phyloP scores from a whole-genome alignment of 306 rosid species.

The Pterocarpus santalinus region DNA sequence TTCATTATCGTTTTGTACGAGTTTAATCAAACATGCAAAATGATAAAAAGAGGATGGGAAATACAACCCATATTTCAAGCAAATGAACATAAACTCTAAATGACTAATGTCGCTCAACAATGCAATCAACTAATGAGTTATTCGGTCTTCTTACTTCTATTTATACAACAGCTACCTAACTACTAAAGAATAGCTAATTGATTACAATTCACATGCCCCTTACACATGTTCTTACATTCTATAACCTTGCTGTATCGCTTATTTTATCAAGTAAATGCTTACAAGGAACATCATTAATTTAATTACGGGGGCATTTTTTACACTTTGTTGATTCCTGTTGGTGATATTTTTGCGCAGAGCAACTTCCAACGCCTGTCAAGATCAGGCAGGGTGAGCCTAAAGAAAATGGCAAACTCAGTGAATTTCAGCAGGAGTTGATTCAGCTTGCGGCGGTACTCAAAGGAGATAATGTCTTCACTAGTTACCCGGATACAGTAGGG shows the following conservation, averaged over 20 bases:
- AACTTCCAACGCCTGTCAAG: slow-evolving; percentile 68
- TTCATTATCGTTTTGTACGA: not conserved
- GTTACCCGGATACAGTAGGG: slow-evolving; percentile 68
- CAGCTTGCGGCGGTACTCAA: slow-evolving; percentile 84
- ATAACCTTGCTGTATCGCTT: too few species aligned
- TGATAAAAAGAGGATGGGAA: too few species aligned
- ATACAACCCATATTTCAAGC: not conserved
- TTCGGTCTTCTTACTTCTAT: not conserved
- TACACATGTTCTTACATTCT: too few species aligned
- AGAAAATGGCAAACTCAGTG: slow-evolving; percentile 66
- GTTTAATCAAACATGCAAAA: not conserved
- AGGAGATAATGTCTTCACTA: slow-evolving; percentile 76
- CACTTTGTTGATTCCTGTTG: slow-evolving; percentile 20
- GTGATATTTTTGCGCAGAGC: slow-evolving; percentile 51
- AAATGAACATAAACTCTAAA: not conserved
- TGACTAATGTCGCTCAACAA: not conserved
- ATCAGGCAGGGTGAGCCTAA: slow-evolving; percentile 64
- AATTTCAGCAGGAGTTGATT: slow-evolving; percentile 84
- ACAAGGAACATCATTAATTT: not conserved
- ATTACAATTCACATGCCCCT: too few species aligned
- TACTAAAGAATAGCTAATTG: not conserved
- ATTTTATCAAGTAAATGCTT: too few species aligned
- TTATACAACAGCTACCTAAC: not conserved
- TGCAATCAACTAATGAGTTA: not conserved
- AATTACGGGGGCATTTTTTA: not conserved